phyloP scores from a whole-genome alignment of 192 early-diverging fungal genomes.

The Coemansia sp. region DNA sequence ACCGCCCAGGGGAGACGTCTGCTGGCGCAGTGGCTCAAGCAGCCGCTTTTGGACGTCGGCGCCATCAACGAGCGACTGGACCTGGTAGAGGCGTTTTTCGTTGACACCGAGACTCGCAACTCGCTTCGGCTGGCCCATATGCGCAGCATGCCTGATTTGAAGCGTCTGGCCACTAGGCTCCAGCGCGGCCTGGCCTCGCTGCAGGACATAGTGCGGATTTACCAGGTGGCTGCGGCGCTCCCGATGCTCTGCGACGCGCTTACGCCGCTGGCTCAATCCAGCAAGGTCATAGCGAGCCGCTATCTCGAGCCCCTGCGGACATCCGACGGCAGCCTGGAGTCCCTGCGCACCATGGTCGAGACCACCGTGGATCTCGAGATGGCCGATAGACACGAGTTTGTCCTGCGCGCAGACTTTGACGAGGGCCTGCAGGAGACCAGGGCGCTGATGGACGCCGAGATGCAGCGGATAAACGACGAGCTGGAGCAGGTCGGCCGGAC shows the following conservation, averaged over 20 bases:
- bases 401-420: conserved; percentile 85
- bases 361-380: conserved; percentile 85
- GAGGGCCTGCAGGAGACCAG: conserved; percentile 44
- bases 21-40: conserved; percentile 89
- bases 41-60: conserved; percentile 70
- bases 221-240: conserved; percentile 77
- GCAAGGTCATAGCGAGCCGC: conserved; percentile 54
- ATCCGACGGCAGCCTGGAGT: conserved; percentile 59
- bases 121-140: conserved; percentile 68
- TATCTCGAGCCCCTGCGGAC: conserved; percentile 54
- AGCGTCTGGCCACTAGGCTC: conserved; percentile 82
- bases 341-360: conserved; percentile 80
- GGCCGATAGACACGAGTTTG: conserved; percentile 79
- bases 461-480: conserved; percentile 60
- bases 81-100: conserved; percentile 66
- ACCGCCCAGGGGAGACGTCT: conserved; percentile 82
- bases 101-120: conserved; percentile 65
- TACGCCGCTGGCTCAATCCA: conserved; percentile 25
- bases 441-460: conserved; percentile 55
- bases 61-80: conserved; percentile 77
- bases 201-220: conserved; percentile 85
- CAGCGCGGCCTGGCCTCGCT: conserved; percentile 71
- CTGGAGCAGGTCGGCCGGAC: conserved; percentile 56
- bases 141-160: conserved; percentile 83
- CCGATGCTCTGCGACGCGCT: conserved; percentile 64